Evolutionary conservation across 202 grass and related monocot species (phyloP).

Genomic region (Zoysia matrella): DNA sequence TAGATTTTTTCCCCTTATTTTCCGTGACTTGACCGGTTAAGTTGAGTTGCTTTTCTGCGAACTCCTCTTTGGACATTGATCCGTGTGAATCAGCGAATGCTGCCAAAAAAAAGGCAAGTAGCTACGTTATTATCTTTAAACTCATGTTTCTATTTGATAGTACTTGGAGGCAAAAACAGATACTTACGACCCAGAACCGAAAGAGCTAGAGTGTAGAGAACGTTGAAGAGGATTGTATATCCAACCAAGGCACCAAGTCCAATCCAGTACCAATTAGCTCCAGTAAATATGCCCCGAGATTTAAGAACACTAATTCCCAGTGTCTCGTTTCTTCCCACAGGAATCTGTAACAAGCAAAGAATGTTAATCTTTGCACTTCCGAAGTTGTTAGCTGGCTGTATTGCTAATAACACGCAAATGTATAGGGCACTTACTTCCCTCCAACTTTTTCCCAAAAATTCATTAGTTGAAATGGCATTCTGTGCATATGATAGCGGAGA

Average conservation of each 20-base stretch:
- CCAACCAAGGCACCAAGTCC: slow-evolving; percentile 80
- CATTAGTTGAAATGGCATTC: slow-evolving; percentile 80
- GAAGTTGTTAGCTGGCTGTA: slow-evolving; percentile 14
- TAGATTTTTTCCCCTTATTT: slow-evolving; percentile 57
- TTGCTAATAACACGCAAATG: slow-evolving; percentile 32
- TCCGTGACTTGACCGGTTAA: slow-evolving; percentile 73
- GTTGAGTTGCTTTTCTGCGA: slow-evolving; percentile 77
- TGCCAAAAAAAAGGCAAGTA: slow-evolving; percentile 38
- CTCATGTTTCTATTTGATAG: slow-evolving; percentile 30
- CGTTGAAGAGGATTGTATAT: slow-evolving; percentile 90
- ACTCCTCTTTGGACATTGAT: slow-evolving; percentile 73
- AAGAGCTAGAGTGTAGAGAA: slow-evolving; percentile 74
- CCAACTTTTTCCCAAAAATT: slow-evolving; percentile 90
- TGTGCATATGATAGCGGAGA: slow-evolving; percentile 89
- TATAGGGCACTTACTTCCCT: slow-evolving; percentile 55
- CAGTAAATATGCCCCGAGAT: slow-evolving; percentile 69
- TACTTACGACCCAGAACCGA: slow-evolving; percentile 78
- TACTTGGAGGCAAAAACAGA: not conserved
- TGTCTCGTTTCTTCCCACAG: slow-evolving; percentile 32
- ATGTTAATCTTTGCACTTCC: slow-evolving; percentile 26
- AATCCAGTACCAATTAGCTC: slow-evolving; percentile 98
- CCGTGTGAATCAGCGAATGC: slow-evolving; percentile 72
- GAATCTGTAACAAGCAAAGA: slow-evolving; percentile 47
- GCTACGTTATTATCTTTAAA: slow-evolving; percentile 38
- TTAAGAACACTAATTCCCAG: slow-evolving; percentile 67